These are phyloP conservation scores for Laguncularia racemosa DNA, from an alignment of 345 rosid genomes.

Conservation along the genomic window DNA sequence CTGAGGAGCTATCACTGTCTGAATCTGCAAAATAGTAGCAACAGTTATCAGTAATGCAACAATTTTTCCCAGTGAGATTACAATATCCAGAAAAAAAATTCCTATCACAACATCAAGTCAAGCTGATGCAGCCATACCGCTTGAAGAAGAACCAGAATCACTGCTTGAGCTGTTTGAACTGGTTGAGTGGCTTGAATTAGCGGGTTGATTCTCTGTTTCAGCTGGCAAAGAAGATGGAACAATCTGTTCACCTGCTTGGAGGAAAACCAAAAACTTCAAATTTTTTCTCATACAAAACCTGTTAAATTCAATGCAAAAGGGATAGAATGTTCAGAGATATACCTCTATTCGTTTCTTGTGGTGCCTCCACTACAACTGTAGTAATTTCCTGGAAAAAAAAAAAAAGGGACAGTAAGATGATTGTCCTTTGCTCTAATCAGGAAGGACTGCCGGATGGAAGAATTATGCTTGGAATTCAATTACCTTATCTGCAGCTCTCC, in stretches of 20 bases:
- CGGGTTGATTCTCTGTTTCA: constrained; percentile 50
- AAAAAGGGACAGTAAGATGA: constrained; percentile 2
- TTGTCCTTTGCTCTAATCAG: neutral
- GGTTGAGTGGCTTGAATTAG: constrained; percentile 71
- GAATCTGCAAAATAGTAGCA: constrained; percentile 45
- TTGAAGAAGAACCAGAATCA: constrained; percentile 92
- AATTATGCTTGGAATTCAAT: neutral
- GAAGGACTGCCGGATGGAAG: neutral
- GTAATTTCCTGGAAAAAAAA: constrained; percentile 42
- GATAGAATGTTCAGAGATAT: constrained; percentile 2
- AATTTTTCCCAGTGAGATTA: neutral
- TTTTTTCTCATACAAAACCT: neutral
- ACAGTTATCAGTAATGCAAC: constrained; percentile 1
- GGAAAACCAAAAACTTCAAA: constrained; percentile 7
- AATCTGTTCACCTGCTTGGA: constrained; percentile 46
- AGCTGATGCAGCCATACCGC: constrained; percentile 46
- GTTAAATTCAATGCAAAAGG: neutral
- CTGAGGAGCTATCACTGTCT: constrained; percentile 86
- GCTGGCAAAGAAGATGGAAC: constrained; percentile 39
- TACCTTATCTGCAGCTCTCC: constrained; percentile 58
- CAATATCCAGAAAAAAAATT: neutral
- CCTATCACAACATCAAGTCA: neutral
- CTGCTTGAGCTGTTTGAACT: constrained; percentile 98
- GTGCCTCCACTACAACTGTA: constrained; percentile 35
- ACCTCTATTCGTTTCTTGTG: constrained; percentile 60